Percentiles rank a stretch among this genome's conserved stretches.
Evolutionary conservation across 495 filamentous ascomycete genomes (phyloP).

Genomic region (Penicillium parvum): DNA sequence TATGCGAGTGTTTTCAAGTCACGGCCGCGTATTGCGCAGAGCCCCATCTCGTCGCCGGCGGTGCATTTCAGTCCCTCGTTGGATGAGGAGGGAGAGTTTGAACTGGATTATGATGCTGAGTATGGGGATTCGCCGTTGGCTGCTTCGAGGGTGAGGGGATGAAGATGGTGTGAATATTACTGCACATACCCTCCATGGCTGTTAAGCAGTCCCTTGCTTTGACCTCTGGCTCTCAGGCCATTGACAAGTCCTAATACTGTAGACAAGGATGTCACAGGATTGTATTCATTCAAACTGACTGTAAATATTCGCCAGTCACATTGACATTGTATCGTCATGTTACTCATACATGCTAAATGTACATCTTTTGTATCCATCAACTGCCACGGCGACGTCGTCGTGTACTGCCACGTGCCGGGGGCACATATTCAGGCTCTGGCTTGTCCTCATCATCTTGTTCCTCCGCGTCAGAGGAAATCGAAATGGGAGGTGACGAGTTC

Average conservation of each 20-base stretch:
- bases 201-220: too few relatives aligned
- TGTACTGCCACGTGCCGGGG: neutral
- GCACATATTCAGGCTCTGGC: constrained; percentile 10
- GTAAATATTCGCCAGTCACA: too few relatives aligned
- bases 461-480: constrained; percentile 3
- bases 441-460: constrained; percentile 7
- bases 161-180: neutral
- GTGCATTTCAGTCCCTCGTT: constrained; percentile 35
- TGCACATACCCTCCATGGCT: too few relatives aligned
- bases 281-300: too few relatives aligned
- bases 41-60: constrained; percentile 62
- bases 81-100: constrained; percentile 26
- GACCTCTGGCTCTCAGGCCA: too few relatives aligned
- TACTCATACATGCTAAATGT: neutral
- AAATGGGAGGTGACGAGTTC: constrained; percentile 4
- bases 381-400: constrained; percentile 8
- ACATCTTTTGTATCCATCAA: neutral
- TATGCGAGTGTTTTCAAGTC: constrained; percentile 86
- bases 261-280: too few relatives aligned
- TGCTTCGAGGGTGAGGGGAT: constrained; percentile 7
- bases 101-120: constrained; percentile 10
- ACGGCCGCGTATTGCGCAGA: constrained; percentile 70
- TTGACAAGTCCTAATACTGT: too few relatives aligned
- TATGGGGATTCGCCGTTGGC: constrained; percentile 20
- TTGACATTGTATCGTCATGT: too few relatives aligned